These are phyloP conservation scores for Tuber microsphaerosporum DNA, from an alignment of 495 filamentous ascomycete genomes.

Conservation along the genomic window DNA sequence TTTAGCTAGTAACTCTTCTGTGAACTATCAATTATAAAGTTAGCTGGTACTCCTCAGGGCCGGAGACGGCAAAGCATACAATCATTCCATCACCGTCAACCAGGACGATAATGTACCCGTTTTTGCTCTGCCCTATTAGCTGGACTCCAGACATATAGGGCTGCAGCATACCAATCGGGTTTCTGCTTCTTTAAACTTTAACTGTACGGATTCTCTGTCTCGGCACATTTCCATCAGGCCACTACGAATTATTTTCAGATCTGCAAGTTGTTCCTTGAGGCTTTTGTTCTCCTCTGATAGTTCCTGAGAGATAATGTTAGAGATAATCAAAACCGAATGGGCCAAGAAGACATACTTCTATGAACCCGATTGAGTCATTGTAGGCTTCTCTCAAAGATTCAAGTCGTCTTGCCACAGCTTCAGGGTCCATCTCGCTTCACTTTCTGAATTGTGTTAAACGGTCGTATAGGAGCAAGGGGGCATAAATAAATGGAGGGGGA, in stretches of 20 bases:
- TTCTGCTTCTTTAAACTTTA: constrained; percentile 22
- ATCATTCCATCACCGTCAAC: constrained; percentile 41
- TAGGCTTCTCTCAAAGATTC: constrained; percentile 22
- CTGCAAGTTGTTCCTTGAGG: not conserved
- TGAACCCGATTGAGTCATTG: constrained; percentile 24
- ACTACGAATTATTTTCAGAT: constrained; percentile 12
- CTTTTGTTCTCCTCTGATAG: constrained; percentile 24
- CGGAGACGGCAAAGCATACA: constrained; percentile 22
- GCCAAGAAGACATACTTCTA: constrained; percentile 16
- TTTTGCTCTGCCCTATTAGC: constrained; percentile 17
- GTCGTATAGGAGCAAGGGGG: not conserved
- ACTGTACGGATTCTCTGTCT: constrained; percentile 13
- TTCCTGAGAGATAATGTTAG: constrained; percentile 17
- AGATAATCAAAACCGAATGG: not conserved
- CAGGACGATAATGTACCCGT: constrained; percentile 36
- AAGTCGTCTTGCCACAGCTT: constrained; percentile 10
- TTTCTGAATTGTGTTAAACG: not conserved
- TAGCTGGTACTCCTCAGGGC: constrained; percentile 8
- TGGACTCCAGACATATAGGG: not conserved
- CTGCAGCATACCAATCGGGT: constrained; percentile 16
- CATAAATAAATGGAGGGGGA: not conserved
- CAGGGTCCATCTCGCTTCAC: not conserved
- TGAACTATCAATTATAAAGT: constrained; percentile 26
- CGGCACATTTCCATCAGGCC: constrained; percentile 22
- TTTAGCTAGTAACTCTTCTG: constrained; percentile 33